Evolutionary conservation across 2,329 filamentous ascomycete species (phyloP), one percentile per base, ranked within the genome.

Genomic region (Pyrenophora graminea): DNA sequence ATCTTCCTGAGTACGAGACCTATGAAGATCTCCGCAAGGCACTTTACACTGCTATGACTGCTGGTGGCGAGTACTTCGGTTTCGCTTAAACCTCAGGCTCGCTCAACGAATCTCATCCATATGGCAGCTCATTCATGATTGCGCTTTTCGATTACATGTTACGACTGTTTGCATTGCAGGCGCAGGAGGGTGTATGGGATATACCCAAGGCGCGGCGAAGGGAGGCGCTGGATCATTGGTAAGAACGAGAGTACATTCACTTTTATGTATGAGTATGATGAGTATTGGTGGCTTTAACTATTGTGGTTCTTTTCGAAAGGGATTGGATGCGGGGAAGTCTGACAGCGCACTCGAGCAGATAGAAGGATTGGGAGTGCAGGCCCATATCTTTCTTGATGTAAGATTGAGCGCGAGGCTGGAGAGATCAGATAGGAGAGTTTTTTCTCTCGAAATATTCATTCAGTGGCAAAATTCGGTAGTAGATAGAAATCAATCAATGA

Each of bases 1-100:
- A 99, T 79, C 85, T 99, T 63, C 94, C 94, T 36, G 94, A 99
- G 77, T 99, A 99, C 71, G 94, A 97, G 69, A 95, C 86, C 73
- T 99, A 99, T 75, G 94, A 99, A 68, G 82, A 84, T 63, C 84
- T 99, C 55, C 87, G 94, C 57, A 86, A 89, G 66, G 91, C 94
- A 71, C 78, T 99, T 53, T 87, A 95, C 74, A 97, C 92, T 63
- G 94, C 94, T 57, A 97, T 99, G 75, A 99, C 94, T n/a, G 88
- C 92, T 61, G 94, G 94, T 63, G 94, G 91, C 78, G 93, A 97
- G 74, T 97, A 87, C 73, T 99, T 99, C 74, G 94, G 94, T 56
- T 97, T 99, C 76, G 93, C 94, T 66, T 97, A 88, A 17, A 23
- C 30, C 19, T 13, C 33, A 34, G 15, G 6, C 23, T 30, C 23